Evolutionary conservation across 257 asterid genomes (phyloP).

Genomic region (Gynochthodes officinalis): DNA sequence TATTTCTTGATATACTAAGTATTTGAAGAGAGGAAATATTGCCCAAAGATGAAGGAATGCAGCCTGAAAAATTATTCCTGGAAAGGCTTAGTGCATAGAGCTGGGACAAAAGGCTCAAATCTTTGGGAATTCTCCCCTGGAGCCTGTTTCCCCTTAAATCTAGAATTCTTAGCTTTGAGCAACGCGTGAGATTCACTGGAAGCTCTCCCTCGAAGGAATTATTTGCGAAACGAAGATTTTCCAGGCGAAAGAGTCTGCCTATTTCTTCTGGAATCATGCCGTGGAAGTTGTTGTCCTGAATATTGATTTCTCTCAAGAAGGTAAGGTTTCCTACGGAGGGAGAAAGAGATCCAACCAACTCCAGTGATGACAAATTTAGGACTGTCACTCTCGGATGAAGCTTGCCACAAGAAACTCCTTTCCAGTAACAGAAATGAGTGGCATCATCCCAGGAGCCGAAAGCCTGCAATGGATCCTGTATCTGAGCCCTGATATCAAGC

Average conservation of each 20-base stretch:
- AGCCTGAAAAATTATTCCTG: constrained; percentile 18
- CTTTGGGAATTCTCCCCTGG: constrained; percentile 6
- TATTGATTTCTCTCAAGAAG: constrained; percentile 7
- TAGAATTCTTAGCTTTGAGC: not conserved
- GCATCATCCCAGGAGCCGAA: constrained; percentile 18
- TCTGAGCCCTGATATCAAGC: constrained; percentile 18
- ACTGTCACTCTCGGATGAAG: constrained; percentile 6
- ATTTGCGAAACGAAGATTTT: constrained; percentile 1
- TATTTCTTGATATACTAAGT: constrained; percentile 14
- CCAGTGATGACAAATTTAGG: not conserved
- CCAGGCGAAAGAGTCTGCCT: constrained; percentile 6
- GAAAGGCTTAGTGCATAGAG: constrained; percentile 9
- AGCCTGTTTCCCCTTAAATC: constrained; percentile 13
- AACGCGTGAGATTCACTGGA: not conserved
- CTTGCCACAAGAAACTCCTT: constrained; percentile 9
- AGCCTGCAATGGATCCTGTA: constrained; percentile 17
- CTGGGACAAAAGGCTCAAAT: constrained; percentile 4
- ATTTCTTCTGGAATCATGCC: not conserved
- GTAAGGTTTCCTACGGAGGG: constrained; percentile 10
- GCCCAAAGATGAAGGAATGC: constrained; percentile 20
- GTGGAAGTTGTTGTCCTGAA: constrained; percentile 6
- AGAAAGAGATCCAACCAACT: constrained; percentile 8
- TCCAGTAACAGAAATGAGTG: constrained; percentile 12
- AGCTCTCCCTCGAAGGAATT: not conserved
- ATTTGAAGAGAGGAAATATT: constrained; percentile 19